phyloP scores from a whole-genome alignment of 352 stramenopile species.

The Salisapilia sapeloensis region DNA sequence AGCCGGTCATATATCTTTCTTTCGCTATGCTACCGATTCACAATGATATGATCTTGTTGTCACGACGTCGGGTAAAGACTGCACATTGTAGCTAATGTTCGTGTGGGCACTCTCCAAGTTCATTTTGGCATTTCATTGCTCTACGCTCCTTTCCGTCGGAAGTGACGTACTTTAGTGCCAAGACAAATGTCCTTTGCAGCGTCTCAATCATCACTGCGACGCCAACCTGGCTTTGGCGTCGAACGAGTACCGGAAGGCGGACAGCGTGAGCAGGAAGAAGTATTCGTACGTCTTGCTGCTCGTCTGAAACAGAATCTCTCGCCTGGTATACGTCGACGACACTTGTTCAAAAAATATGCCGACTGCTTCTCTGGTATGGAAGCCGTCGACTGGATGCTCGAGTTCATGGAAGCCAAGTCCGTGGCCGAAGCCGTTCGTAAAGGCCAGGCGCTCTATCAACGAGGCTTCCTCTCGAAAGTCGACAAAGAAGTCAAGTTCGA shows the following conservation, averaged over 20 bases:
- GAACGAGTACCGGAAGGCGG: slow-evolving; percentile 31
- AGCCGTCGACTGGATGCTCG: slow-evolving; percentile 74
- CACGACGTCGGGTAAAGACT: no score
- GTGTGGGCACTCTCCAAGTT: no score
- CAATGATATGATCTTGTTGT: no score
- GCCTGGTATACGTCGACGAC: slow-evolving; percentile 43
- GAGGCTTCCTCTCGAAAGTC: slow-evolving; percentile 63
- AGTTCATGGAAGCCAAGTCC: slow-evolving; percentile 72
- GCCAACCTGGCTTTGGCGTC: no score
- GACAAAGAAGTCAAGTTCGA: slow-evolving; percentile 73
- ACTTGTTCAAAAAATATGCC: slow-evolving; percentile 68
- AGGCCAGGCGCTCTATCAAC: slow-evolving; percentile 42
- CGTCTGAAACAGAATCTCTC: slow-evolving; percentile 70
- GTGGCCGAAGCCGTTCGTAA: slow-evolving; percentile 68
- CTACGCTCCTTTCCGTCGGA: no score
- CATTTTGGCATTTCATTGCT: no score
- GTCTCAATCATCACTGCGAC: no score
- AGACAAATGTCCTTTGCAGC: no score
- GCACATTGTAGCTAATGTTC: no score
- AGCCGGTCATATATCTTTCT: no score
- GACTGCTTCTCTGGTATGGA: slow-evolving; percentile 78
- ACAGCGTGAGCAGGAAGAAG: slow-evolving; percentile 42
- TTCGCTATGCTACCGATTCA: no score
- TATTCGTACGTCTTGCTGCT: slow-evolving; percentile 44
- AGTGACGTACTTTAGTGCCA: no score